These are phyloP conservation scores for Fusarium drepaniforme DNA, from an alignment of 2,329 filamentous ascomycete genomes.

Conservation along the genomic window DNA sequence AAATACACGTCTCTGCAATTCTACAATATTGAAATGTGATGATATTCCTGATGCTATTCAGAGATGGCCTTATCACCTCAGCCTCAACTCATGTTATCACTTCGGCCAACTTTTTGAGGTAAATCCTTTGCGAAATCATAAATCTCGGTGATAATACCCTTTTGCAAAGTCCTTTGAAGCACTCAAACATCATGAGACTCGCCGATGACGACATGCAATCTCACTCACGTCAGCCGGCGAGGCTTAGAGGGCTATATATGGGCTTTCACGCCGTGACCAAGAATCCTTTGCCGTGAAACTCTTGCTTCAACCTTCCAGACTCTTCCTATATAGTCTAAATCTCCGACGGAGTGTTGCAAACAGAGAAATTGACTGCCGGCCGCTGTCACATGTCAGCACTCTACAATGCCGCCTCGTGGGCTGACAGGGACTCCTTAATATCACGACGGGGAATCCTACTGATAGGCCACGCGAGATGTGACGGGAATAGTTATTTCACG, in stretches of 20 bases:
- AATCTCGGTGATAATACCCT: neutral
- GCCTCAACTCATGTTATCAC: neutral
- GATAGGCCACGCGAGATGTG: neutral
- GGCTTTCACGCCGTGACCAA: neutral
- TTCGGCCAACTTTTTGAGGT: neutral
- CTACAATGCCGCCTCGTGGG: neutral
- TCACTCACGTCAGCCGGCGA: neutral
- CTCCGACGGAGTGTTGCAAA: neutral
- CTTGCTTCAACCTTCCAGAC: neutral
- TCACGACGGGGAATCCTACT: neutral
- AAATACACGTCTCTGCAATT: neutral
- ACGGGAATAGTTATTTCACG: neutral
- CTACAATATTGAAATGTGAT: neutral
- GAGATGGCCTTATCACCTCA: neutral
- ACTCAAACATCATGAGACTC: neutral
- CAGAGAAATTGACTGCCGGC: neutral
- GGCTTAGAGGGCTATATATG: neutral
- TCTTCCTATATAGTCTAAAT: neutral
- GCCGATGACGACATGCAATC: neutral
- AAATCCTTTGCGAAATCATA: neutral
- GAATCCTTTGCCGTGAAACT: neutral
- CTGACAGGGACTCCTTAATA: neutral
- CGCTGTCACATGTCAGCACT: neutral
- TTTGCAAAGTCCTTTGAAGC: neutral
- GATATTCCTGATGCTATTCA: neutral